These are phyloP conservation scores for Fomes fomentarius DNA, from an alignment of 1,284 basidiomycete genomes.

Conservation along the genomic window DNA sequence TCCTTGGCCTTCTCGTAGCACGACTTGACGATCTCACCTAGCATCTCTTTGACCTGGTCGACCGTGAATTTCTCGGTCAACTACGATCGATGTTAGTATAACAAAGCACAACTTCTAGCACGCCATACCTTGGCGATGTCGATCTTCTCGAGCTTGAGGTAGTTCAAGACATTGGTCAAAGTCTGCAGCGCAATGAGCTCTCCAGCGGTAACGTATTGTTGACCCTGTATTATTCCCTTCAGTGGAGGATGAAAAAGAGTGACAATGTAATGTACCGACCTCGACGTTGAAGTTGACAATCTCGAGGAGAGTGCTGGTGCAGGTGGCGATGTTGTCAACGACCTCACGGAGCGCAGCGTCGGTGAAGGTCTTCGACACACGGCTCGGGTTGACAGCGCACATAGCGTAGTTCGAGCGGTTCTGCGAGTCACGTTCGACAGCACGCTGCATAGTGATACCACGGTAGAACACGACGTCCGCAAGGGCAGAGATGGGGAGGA, in stretches of 20 bases:
- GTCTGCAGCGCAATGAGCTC: conserved; percentile 93
- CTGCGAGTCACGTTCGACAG: conserved; percentile 91
- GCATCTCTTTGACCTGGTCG: conserved; percentile 92
- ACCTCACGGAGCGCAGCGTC: conserved; percentile 94
- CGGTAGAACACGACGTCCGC: conserved; percentile 99
- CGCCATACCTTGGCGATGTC: conserved; percentile 89
- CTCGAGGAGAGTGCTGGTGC: conserved; percentile 84
- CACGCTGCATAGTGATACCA: conserved; percentile 99
- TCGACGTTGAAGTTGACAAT: conserved; percentile 99
- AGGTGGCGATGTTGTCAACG: conserved; percentile 84
- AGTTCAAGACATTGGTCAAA: conserved; percentile 95
- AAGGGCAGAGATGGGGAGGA: conserved; percentile 93
- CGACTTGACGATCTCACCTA: conserved; percentile 87
- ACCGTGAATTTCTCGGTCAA: conserved; percentile 83
- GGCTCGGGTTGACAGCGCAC: conserved; percentile 97
- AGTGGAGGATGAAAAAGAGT: no score
- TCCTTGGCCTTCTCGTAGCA: conserved; percentile 82
- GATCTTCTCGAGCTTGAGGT: conserved; percentile 95
- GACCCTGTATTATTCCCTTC: no score
- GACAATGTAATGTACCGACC: conserved; percentile 58
- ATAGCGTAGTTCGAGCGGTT: conserved; percentile 98
- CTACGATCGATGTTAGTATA: conserved; percentile 41
- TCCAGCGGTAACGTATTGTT: conserved; percentile 98
- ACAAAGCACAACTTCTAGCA: not conserved
- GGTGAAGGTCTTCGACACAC: conserved; percentile 92